phyloP scores from a whole-genome alignment of 768 basidiomycete species.

The Mycena kentingensis region DNA sequence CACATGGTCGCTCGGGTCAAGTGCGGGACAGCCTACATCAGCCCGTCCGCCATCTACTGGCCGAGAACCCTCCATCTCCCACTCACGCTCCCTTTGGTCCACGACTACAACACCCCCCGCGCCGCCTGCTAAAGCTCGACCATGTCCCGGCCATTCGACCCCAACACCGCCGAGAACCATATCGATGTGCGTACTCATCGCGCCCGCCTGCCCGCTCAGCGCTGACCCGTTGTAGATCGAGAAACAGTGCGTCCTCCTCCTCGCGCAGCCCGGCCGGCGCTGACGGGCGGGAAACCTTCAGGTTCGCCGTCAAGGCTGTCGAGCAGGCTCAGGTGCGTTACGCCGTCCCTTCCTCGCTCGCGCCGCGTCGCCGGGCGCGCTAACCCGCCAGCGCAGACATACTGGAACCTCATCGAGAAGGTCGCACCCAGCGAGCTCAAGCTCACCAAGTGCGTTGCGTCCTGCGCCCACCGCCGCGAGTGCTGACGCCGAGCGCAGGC shows the following conservation, averaged over 20 bases:
- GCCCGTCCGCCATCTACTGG: conserved; percentile 13
- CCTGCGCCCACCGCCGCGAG: conserved; percentile 3
- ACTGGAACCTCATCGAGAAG: conserved; percentile 90
- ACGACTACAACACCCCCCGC: conserved; percentile 9
- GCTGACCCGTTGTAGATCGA: conserved; percentile 67
- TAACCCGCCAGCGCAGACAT: conserved; percentile 59
- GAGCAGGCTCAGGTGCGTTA: conserved; percentile 87
- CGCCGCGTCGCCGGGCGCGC: not conserved
- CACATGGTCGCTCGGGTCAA: too few relatives aligned
- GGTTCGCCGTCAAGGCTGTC: conserved; percentile 92
- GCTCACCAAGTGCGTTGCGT: conserved; percentile 70
- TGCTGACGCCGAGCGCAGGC: conserved; percentile 41
- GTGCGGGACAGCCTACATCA: too few relatives aligned
- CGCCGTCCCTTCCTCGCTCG: not conserved
- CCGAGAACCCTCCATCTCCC: conserved; percentile 15
- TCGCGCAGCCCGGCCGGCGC: not conserved
- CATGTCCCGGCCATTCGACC: conserved; percentile 66
- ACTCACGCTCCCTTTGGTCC: conserved; percentile 4
- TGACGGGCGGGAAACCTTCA: conserved; percentile 25
- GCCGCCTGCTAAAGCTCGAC: conserved; percentile 11
- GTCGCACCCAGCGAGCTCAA: conserved; percentile 74
- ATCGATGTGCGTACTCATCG: conserved; percentile 61
- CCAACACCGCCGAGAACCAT: conserved; percentile 90
- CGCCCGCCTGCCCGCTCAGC: not conserved
- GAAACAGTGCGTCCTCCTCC: conserved; percentile 79